phyloP scores from a whole-genome alignment of 495 filamentous ascomycete genomes.

The Barbatosphaeria neglecta region DNA sequence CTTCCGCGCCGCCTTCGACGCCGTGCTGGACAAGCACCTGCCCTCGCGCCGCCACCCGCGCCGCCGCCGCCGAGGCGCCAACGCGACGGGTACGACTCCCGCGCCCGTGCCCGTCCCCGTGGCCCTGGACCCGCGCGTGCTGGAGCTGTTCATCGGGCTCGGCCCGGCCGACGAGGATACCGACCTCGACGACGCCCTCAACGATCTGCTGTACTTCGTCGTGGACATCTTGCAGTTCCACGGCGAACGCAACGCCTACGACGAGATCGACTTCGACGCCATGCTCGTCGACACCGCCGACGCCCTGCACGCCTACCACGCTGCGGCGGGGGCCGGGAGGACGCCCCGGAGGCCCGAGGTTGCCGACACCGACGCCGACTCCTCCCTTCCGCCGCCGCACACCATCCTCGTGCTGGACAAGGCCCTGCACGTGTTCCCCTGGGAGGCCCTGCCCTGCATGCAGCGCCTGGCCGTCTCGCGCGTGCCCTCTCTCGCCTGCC shows the following conservation, averaged over 20 bases:
- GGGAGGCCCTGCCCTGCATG: constrained; percentile 88
- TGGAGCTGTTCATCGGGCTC: constrained; percentile 81
- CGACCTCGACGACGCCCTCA: constrained; percentile 75
- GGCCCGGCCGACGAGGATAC: constrained; percentile 58
- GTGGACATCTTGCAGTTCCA: constrained; percentile 95
- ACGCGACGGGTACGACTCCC: constrained; percentile 21
- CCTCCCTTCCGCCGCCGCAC: constrained; percentile 27
- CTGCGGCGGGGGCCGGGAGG: constrained; percentile 25
- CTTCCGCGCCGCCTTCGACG: constrained; percentile 67
- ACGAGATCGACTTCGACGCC: constrained; percentile 91
- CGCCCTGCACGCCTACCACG: constrained; percentile 68
- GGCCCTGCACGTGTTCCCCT: constrained; percentile 77
- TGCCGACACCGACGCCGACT: not conserved
- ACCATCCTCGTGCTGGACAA: constrained; percentile 93
- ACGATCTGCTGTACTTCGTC: constrained; percentile 88
- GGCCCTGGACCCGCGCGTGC: constrained; percentile 60
- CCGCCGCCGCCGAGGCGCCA: constrained; percentile 38
- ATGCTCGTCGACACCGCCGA: constrained; percentile 78
- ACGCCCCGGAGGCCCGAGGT: constrained; percentile 20
- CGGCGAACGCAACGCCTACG: constrained; percentile 91
- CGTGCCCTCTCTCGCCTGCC: constrained; percentile 69
- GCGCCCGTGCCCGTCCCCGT: constrained; percentile 24
- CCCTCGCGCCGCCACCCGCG: constrained; percentile 61
- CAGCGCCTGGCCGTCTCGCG: constrained; percentile 68
- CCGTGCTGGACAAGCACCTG: constrained; percentile 74